These are phyloP conservation scores for Exutisphaerella laricina DNA, from an alignment of 2,329 filamentous ascomycete species.

Conservation along the genomic window DNA sequence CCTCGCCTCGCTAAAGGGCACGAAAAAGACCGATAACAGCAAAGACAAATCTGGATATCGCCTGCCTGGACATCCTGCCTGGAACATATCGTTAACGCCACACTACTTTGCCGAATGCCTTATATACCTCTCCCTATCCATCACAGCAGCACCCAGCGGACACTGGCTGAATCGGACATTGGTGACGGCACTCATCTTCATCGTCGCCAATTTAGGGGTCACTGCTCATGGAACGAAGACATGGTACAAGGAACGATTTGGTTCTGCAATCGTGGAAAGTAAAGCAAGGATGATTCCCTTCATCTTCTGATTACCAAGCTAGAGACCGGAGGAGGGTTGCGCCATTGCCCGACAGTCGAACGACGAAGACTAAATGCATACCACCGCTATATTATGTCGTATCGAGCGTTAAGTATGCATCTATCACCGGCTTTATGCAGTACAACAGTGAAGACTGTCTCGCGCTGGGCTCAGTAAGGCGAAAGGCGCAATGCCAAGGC, in stretches of 20 bases:
- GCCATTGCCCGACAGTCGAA: too few species aligned
- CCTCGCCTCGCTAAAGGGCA: slow-evolving; percentile 37
- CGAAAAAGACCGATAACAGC: background rate
- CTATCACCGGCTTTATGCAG: too few species aligned
- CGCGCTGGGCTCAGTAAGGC: too few species aligned
- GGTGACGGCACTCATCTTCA: slow-evolving; percentile 64
- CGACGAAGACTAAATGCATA: too few species aligned
- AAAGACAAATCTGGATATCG: slow-evolving; percentile 60
- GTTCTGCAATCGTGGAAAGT: slow-evolving; percentile 53
- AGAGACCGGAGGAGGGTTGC: too few species aligned
- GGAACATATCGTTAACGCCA: slow-evolving; percentile 69
- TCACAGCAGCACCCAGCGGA: slow-evolving; percentile 65
- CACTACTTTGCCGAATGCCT: slow-evolving; percentile 88
- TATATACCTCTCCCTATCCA: slow-evolving; percentile 72
- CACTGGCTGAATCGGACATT: slow-evolving; percentile 66
- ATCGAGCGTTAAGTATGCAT: too few species aligned
- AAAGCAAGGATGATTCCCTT: slow-evolving; percentile 74
- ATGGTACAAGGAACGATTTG: slow-evolving; percentile 78
- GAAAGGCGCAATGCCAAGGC: too few species aligned
- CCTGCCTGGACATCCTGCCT: slow-evolving; percentile 67
- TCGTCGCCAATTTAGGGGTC: slow-evolving; percentile 70
- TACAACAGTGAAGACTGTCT: too few species aligned
- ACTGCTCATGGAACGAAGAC: slow-evolving; percentile 71
- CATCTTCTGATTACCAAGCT: slow-evolving; percentile 32
- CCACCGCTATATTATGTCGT: too few species aligned